Percentiles rank a stretch among this genome's conserved stretches.
These are phyloP conservation scores for Fusarium brevicatenulatum DNA, from an alignment of 2,329 filamentous ascomycete species.

Conservation along the genomic window DNA sequence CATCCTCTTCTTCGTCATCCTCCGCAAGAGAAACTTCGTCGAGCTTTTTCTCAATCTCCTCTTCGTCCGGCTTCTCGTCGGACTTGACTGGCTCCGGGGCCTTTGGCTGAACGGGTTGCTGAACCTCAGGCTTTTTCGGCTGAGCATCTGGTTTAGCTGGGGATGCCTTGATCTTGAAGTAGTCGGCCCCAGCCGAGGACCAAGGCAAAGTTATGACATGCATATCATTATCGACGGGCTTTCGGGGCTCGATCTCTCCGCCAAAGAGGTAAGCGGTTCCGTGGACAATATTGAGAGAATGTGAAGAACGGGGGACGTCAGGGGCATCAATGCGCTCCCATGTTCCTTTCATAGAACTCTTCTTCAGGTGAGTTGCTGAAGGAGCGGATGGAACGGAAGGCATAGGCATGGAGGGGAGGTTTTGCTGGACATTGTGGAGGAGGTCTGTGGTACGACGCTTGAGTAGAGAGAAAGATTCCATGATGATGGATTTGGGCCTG, in stretches of 20 bases:
- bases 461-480: conserved; percentile 63
- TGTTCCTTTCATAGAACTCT: conserved; percentile 61
- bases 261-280: conserved; percentile 76
- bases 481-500: conserved; percentile 24
- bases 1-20: background rate
- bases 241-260: conserved; percentile 73
- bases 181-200: conserved; percentile 67
- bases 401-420: conserved; percentile 53
- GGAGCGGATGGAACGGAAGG: conserved; percentile 51
- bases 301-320: conserved; percentile 76
- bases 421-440: conserved; percentile 60
- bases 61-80: conserved; percentile 27
- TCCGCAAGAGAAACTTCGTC: conserved; percentile 54
- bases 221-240: conserved; percentile 78
- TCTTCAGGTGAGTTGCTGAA: conserved; percentile 33
- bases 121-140: conserved; percentile 23
- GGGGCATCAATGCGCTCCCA: conserved; percentile 69
- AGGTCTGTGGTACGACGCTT: conserved; percentile 67
- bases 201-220: conserved; percentile 72
- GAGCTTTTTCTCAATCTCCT: conserved; percentile 49
- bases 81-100: conserved; percentile 39
- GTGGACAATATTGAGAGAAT: conserved; percentile 70
- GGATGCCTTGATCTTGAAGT: conserved; percentile 64
- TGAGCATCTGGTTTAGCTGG: conserved; percentile 50
- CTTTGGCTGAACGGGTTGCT: conserved; percentile 17